Evolutionary conservation across 805 yeast species (phyloP).

Genomic region (Wickerhamiella lipophila): DNA sequence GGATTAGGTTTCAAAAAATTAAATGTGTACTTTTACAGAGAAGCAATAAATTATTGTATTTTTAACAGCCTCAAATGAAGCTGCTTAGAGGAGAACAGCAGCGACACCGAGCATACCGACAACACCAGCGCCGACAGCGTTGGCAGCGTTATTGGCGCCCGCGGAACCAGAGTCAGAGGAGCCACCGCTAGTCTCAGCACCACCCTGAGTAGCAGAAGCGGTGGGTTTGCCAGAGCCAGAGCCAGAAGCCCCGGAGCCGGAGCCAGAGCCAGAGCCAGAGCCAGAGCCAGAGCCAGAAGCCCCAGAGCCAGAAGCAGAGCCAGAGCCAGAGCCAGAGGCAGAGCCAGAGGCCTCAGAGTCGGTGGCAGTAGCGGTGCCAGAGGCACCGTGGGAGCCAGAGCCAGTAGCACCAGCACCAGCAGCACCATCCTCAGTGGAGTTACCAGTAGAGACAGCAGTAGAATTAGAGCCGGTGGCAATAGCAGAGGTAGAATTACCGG

Average conservation of each 20-base stretch:
- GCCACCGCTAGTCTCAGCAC: no score
- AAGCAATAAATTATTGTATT: constrained; percentile 1
- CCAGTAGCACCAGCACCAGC: neutral
- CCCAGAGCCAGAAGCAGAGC: constrained; percentile 7
- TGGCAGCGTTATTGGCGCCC: constrained; percentile 10
- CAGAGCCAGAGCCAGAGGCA: constrained; percentile 9
- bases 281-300: constrained; percentile 6
- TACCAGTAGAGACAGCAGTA: neutral
- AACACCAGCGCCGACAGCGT: constrained; percentile 6
- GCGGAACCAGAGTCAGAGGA: constrained; percentile 8
- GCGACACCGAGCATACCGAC: constrained; percentile 8
- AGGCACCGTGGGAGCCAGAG: constrained; percentile 9
- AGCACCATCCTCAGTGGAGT: neutral
- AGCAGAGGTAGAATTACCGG: neutral
- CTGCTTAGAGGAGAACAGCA: constrained; percentile 10
- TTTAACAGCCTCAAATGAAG: neutral
- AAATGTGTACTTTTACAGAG: neutral
- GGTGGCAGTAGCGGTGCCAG: constrained; percentile 3
- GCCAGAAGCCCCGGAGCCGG: constrained; percentile 11
- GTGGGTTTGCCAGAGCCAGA: constrained; percentile 5
- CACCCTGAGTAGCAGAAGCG: no score
- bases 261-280: constrained; percentile 10
- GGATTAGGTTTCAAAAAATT: neutral
- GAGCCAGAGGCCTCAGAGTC: constrained; percentile 9
- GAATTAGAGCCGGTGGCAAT: constrained; percentile 5